phyloP scores from a whole-genome alignment of 1,284 basidiomycete genomes.

The Melampsora abietis-canadensis region DNA sequence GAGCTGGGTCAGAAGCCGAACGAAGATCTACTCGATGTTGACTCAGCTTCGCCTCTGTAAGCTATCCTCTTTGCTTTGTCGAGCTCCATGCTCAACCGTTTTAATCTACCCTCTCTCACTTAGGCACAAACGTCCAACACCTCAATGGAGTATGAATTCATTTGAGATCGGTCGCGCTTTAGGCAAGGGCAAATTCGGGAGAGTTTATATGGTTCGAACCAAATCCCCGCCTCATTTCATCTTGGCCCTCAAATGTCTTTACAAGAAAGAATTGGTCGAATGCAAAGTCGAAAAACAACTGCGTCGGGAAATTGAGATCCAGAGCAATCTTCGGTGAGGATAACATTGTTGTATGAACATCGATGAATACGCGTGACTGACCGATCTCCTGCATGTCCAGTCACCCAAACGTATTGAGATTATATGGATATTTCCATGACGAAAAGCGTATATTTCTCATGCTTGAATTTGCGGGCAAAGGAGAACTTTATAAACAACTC shows the following conservation, averaged over 20 bases:
- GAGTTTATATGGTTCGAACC: slow-evolving; percentile 97
- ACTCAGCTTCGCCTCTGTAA: slow-evolving; percentile 31
- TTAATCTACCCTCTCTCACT: neutral
- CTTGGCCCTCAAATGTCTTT: slow-evolving; percentile 92
- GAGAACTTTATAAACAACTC: slow-evolving; percentile 93
- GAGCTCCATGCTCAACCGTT: neutral
- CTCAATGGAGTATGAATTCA: slow-evolving; percentile 71
- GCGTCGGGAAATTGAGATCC: slow-evolving; percentile 95
- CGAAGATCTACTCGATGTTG: slow-evolving; percentile 33
- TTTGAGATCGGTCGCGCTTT: slow-evolving; percentile 95
- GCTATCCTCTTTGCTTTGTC: neutral
- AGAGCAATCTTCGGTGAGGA: slow-evolving; percentile 75
- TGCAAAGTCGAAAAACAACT: slow-evolving; percentile 88
- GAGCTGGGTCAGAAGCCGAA: slow-evolving; percentile 35
- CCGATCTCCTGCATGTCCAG: slow-evolving; percentile 53
- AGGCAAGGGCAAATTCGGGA: slow-evolving; percentile 97
- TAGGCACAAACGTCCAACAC: slow-evolving; percentile 48
- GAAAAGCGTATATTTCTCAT: slow-evolving; percentile 96
- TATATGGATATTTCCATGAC: slow-evolving; percentile 97
- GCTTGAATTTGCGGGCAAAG: slow-evolving; percentile 92
- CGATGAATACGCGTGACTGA: slow-evolving; percentile 13
- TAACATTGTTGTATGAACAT: neutral
- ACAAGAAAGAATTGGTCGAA: slow-evolving; percentile 91
- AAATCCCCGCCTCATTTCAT: slow-evolving; percentile 83
- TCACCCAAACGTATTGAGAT: slow-evolving; percentile 87